Percentiles rank a stretch among this genome's conserved stretches.
phyloP scores from a whole-genome alignment of 352 stramenopile species.

The Pythium aristosporum region DNA sequence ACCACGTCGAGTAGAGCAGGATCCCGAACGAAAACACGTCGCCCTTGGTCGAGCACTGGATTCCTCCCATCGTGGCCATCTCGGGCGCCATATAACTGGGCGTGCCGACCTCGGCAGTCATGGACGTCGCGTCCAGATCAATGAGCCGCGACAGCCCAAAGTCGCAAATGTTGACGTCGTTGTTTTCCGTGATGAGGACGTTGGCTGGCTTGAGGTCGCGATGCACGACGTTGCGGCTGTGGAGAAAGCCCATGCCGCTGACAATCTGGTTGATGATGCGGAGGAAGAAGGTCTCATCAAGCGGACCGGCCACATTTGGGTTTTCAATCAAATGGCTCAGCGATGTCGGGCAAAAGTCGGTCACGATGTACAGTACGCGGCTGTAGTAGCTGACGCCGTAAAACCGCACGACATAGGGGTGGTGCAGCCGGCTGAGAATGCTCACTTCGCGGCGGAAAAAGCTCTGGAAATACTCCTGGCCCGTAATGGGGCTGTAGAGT shows the following conservation, averaged over 20 bases:
- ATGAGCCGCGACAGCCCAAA: constrained; percentile 91
- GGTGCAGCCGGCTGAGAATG: constrained; percentile 84
- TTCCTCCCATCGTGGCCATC: constrained; percentile 89
- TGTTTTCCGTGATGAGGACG: constrained; percentile 89
- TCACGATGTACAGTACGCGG: constrained; percentile 89
- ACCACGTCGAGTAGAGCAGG: constrained; percentile 87
- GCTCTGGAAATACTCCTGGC: constrained; percentile 89
- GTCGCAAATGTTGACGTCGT: constrained; percentile 93
- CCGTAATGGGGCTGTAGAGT: constrained; percentile 83
- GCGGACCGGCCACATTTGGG: constrained; percentile 53
- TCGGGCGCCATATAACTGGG: constrained; percentile 90
- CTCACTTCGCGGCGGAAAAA: constrained; percentile 89
- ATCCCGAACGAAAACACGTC: constrained; percentile 88
- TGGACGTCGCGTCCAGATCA: constrained; percentile 80
- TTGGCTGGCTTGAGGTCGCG: constrained; percentile 94
- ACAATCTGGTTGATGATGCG: constrained; percentile 90
- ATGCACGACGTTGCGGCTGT: constrained; percentile 85
- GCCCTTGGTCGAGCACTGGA: constrained; percentile 86
- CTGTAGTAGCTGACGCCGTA: constrained; percentile 92
- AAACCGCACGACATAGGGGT: constrained; percentile 89
- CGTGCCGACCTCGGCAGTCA: constrained; percentile 87
- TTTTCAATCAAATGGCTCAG: constrained; percentile 85
- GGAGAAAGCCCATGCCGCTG: constrained; percentile 89
- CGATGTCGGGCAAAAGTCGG: constrained; percentile 85
- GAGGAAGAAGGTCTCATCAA: constrained; percentile 73